Evolutionary conservation across 1,284 basidiomycete genomes (phyloP), one percentile per base, ranked within the genome.

Genomic region (Volvariella surrecta): DNA sequence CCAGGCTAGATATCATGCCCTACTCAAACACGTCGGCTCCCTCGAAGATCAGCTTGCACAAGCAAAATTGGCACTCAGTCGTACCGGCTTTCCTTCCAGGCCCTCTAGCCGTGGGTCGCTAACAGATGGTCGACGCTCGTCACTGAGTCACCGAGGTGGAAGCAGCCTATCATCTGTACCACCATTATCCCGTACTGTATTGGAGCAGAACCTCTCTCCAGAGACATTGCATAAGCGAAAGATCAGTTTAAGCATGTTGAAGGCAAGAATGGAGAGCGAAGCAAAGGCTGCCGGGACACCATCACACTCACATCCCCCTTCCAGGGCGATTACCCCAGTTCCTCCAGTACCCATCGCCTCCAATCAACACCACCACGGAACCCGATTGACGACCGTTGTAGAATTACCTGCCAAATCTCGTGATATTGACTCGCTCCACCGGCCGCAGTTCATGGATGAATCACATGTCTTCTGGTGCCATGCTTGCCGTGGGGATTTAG

Each of bases 391-490:
- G 24, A 28, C 6, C 24, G 24, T 28, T 28, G 24, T 6, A 11
- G 42, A 40, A 32, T 41, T 32, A 48, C 24, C 48, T 57, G 39
- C 48, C 53, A 24, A 39, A 43, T 42, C 37, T 48, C 17, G 34
- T 42, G 41, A 47, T 50, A 32, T 50, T 45, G 10, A 34, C 48
- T 28, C 48, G 19, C 43, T 52, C 37, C 60, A 63, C 47, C 74
- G 77, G 47, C 70, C 79, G 4, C 80, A 86, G 54, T 86, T 88
- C 55, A 65, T 87, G 63, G 86, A 89, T 54, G 85, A 89, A 53
- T 78, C 83, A 18, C 86, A 89, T 58, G 74, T 89, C 11, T 89
- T 89, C 63, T 89, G 87, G 85, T 89, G 87, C 63, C 71, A 78
- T 54, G 76, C 82, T 21, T 89, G 86, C 67, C 70, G 66, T 40